Evolutionary conservation across 2,329 filamentous ascomycete species (phyloP).

Genomic region (Fusarium sp.): DNA sequence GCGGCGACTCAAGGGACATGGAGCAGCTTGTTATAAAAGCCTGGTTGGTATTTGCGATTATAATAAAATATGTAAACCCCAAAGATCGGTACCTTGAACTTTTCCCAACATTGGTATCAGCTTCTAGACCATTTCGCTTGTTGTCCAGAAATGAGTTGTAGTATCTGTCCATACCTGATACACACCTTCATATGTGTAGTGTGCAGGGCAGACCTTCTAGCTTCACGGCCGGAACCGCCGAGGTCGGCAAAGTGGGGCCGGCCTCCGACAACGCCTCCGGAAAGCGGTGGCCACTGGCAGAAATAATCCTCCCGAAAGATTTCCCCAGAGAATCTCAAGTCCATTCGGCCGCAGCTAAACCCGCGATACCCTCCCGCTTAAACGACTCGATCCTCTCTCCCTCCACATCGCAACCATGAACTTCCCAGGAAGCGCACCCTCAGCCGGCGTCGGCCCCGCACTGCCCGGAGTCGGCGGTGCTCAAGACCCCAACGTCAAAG

Average conservation of each 20-base stretch:
- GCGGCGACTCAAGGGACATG: neutral
- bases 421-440: conserved; percentile 54
- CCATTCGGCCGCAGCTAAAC: conserved; percentile 37
- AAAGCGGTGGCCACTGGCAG: conserved; percentile 59
- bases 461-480: conserved; percentile 52
- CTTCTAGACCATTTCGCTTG: no score
- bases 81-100: neutral
- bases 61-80: neutral
- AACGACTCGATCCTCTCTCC: conserved; percentile 1
- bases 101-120: neutral
- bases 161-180: no score
- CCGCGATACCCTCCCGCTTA: conserved; percentile 38
- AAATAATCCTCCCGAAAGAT: conserved; percentile 56
- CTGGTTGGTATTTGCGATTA: conserved; percentile 6
- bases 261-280: conserved; percentile 25
- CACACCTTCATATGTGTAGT: no score
- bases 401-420: conserved; percentile 54
- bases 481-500: conserved; percentile 68
- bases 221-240: conserved; percentile 11
- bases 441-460: conserved; percentile 44
- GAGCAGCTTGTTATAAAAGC: conserved; percentile 18
- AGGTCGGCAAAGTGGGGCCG: conserved; percentile 47
- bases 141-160: no score
- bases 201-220: neutral
- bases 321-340: conserved; percentile 34